These are phyloP conservation scores for Parathielavia hyrcaniae DNA, from an alignment of 495 filamentous ascomycete species.

Conservation along the genomic window DNA sequence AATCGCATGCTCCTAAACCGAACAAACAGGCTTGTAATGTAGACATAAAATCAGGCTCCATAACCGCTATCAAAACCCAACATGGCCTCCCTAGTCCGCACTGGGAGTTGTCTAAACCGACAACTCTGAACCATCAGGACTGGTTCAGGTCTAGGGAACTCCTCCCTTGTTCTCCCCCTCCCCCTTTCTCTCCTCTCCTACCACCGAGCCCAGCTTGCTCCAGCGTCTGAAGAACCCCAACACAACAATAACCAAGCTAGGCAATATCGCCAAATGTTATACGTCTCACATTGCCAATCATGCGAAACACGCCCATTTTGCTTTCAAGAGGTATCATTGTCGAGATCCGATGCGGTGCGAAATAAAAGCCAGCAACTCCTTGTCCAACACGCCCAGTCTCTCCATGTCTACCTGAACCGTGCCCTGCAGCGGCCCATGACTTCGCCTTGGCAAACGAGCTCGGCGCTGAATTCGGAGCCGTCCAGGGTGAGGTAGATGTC, in stretches of 20 bases:
- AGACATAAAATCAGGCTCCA: background rate
- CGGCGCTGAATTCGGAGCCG: conserved; percentile 94
- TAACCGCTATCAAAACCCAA: background rate
- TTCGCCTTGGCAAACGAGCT: conserved; percentile 96
- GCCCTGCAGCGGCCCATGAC: conserved; percentile 96
- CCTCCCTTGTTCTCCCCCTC: background rate
- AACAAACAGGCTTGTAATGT: background rate
- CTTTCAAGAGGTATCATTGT: conserved; percentile 37
- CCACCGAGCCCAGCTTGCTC: background rate
- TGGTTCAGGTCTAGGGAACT: background rate
- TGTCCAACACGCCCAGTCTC: conserved; percentile 6
- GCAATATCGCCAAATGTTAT: conserved; percentile 6
- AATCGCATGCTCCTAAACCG: background rate
- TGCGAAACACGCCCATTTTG: conserved; percentile 21
- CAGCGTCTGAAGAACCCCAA: background rate
- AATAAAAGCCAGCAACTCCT: conserved; percentile 25
- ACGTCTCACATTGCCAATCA: conserved; percentile 14
- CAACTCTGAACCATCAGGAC: background rate
- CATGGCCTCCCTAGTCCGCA: background rate
- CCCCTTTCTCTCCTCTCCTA: background rate
- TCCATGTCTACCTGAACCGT: conserved; percentile 56
- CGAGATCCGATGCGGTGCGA: conserved; percentile 28
- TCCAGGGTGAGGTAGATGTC: conserved; percentile 89
- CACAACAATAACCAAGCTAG: background rate
- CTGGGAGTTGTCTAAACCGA: conserved; percentile 9